A percentile compares a stretch with the other conserved stretches of the same genome.
Conservation (phyloP, 139 green algal genomes). For the Chlorella ohadii region DNA sequence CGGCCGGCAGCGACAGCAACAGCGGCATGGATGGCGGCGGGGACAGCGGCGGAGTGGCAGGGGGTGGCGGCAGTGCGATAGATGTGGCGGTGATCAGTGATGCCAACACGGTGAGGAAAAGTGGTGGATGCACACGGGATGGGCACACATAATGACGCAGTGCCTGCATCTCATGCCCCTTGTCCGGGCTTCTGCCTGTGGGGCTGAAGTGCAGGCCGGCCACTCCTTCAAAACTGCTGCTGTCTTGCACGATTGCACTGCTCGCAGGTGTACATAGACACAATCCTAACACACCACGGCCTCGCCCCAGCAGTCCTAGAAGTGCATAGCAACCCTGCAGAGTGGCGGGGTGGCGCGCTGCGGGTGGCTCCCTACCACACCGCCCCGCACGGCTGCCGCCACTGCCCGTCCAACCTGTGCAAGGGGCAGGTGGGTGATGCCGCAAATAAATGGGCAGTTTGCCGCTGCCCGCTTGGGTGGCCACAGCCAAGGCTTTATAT, state of each 20-base stretch:
- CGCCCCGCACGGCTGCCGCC: slow-evolving; percentile 32
- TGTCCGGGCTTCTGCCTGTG: no score
- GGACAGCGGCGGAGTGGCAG: not conserved
- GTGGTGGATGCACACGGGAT: no score
- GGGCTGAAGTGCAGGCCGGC: no score
- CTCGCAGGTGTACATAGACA: slow-evolving; percentile 40
- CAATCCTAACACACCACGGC: slow-evolving; percentile 28
- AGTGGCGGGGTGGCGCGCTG: slow-evolving; percentile 35
- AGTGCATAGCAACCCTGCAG: slow-evolving; percentile 46
- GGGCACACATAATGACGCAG: no score
- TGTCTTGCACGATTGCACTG: no score
- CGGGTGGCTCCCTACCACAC: slow-evolving; percentile 39
- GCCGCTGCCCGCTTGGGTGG: no score
- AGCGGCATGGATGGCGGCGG: not conserved
- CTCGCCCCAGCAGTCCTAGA: not conserved
- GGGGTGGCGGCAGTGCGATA: not conserved
- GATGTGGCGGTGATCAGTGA: slow-evolving; percentile 7
- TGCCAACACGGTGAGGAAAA: slow-evolving; percentile 25
- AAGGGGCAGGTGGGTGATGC: slow-evolving; percentile 40
- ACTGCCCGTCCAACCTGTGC: slow-evolving; percentile 53
- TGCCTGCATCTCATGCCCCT: no score
- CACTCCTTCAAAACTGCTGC: no score
- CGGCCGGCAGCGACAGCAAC: not conserved
- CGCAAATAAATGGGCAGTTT: no score
- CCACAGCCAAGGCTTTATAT: no score